Percentiles rank a stretch among this genome's conserved stretches.
phyloP scores from a whole-genome alignment of 108 stramenopile species.

The Nitzschia sp. region DNA sequence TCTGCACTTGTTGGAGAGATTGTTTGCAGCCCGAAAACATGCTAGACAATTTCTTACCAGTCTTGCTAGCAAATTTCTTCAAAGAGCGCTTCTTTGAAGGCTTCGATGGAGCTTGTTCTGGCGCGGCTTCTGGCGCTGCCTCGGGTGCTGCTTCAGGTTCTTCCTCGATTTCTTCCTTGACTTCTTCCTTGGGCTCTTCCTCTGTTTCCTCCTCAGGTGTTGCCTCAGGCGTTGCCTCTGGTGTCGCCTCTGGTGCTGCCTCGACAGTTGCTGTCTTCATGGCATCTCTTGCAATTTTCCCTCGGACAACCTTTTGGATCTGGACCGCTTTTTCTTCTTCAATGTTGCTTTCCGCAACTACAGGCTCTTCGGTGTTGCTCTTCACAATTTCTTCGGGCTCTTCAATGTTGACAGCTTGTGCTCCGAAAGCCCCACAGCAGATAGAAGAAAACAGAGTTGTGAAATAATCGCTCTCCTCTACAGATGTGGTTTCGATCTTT shows the following conservation, averaged over 20 bases:
- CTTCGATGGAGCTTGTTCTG: slow-evolving; percentile 63
- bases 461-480: no score
- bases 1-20: not conserved
- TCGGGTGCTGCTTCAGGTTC: slow-evolving; percentile 8
- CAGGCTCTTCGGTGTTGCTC: slow-evolving; percentile 1
- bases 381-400: slow-evolving; percentile 1
- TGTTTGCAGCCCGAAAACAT: slow-evolving; percentile 15
- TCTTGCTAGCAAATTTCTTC: no score
- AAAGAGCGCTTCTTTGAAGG: slow-evolving; percentile 79
- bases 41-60: no score
- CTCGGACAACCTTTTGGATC: slow-evolving; percentile 9
- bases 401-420: not conserved
- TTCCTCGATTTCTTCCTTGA: slow-evolving; percentile 35
- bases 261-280: not conserved
- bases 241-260: slow-evolving; percentile 32
- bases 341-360: not conserved
- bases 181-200: slow-evolving; percentile 11
- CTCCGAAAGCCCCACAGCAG: no score
- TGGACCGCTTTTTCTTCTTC: slow-evolving; percentile 17
- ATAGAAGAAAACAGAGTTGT: no score
- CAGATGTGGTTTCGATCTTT: no score
- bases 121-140: not conserved
- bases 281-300: slow-evolving; percentile 2
- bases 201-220: not conserved
- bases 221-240: slow-evolving; percentile 24